Conservation (phyloP, 495 filamentous ascomycete genomes). For the Neurospora tetrasperma region DNA sequence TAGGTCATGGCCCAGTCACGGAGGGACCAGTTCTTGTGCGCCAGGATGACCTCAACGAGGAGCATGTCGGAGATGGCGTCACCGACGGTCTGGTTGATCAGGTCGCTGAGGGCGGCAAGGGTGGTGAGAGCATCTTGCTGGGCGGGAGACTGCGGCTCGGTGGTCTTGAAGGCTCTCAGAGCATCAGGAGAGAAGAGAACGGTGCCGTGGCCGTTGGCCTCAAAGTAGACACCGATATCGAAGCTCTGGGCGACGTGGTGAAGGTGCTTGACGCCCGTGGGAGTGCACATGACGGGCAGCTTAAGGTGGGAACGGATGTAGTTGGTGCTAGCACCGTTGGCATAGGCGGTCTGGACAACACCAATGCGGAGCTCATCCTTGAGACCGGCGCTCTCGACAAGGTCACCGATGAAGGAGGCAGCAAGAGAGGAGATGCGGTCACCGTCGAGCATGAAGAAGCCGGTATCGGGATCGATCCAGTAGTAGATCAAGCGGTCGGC, state of each 20-base stretch:
- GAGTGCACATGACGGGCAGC: constrained; percentile 83
- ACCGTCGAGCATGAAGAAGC: constrained; percentile 86
- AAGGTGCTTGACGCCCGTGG: constrained; percentile 93
- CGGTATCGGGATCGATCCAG: constrained; percentile 69
- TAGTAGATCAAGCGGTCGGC: constrained; percentile 95
- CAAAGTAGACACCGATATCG: constrained; percentile 95
- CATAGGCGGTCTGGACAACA: constrained; percentile 94
- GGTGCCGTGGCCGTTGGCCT: constrained; percentile 96
- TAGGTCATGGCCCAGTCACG: constrained; percentile 91
- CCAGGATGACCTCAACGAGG: constrained; percentile 90
- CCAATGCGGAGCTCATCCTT: constrained; percentile 73
- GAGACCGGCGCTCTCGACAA: constrained; percentile 69
- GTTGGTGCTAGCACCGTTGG: constrained; percentile 88
- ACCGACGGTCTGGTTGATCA: constrained; percentile 97
- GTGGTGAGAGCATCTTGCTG: constrained; percentile 78
- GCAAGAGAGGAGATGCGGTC: constrained; percentile 94
- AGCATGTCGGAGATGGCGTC: constrained; percentile 93
- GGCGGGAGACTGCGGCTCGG: constrained; percentile 79
- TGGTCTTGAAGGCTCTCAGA: constrained; percentile 59
- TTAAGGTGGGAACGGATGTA: constrained; percentile 83
- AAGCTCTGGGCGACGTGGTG: constrained; percentile 88
- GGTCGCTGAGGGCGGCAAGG: constrained; percentile 66
- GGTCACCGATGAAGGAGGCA: constrained; percentile 86
- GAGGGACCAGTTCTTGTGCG: constrained; percentile 85
- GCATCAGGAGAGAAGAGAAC: constrained; percentile 85